Base-by-base conservation (phyloP, 768 basidiomycete species). In the Russula vinacea region DNA sequence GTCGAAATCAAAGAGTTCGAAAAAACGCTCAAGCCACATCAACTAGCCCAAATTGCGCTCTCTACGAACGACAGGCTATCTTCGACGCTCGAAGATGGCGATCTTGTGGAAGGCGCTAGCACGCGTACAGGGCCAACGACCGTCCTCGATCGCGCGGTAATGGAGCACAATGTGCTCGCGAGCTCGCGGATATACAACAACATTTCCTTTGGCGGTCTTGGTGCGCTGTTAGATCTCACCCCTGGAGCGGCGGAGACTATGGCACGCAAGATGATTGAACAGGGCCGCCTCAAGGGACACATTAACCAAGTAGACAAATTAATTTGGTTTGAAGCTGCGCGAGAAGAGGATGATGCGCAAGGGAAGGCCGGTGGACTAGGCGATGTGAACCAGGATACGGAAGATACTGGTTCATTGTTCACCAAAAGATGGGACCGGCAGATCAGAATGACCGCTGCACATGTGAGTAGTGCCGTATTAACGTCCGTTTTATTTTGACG, bases 261-360 rank as follows among this genome's bases (percentile, higher is more conserved):
- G 90, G 95, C 96, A 11, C 84, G 96, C 58, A 92, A 90, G 73
- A 99, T 99, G 97, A 97, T 99, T 56, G 94, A 98, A 73, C 97
- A 99, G 76, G 90, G 93, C 10, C 88, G 97, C 60, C 77, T 98
- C 65, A 87, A 91, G 66, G 97, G 91, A 32, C 88, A 87, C 62
- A 96, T 99, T 62, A 97, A 99, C 73, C 97, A 99, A 73, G 94
- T 98, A 16, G 92, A 96, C 64, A 88, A 84, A 68, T 81, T 98
- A 53, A 96, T 99, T 66, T 91, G 89, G 82, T 99, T 99, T 66
- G 94, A 98, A 69, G 88, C 84, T 44, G 81, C 84, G 42, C 80
- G 82, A 57, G 95, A 98, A 71, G 94, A 94, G 65, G 92, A 95
- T 62, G 89, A 91, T 66, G 92, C 92, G 0, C 92, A 95, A 75